Conservation (phyloP, 2,329 filamentous ascomycete species). For the Cordyceps fumosorosea region DNA sequence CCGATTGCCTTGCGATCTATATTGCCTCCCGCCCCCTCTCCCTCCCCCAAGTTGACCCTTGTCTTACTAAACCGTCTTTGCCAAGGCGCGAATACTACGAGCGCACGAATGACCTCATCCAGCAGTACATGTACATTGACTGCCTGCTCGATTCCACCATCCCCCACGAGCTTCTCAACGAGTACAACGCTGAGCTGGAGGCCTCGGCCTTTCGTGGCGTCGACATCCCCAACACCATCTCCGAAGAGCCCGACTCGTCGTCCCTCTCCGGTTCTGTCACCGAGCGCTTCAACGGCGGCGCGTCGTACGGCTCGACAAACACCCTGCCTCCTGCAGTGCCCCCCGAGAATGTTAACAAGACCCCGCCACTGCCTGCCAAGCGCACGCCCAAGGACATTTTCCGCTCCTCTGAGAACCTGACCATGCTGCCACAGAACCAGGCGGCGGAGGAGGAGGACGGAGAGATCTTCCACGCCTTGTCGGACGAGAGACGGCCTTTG, state of each 20-base stretch:
- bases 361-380: constrained; percentile 49
- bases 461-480: constrained; percentile 31
- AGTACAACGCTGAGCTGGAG: constrained; percentile 63
- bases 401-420: constrained; percentile 62
- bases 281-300: constrained; percentile 17
- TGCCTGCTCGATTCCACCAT: constrained; percentile 82
- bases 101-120: constrained; percentile 78
- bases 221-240: constrained; percentile 66
- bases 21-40: not conserved
- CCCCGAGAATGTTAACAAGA: constrained; percentile 7
- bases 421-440: constrained; percentile 47
- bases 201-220: constrained; percentile 46
- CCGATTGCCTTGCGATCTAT: not conserved
- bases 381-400: constrained; percentile 84
- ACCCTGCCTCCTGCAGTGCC: constrained; percentile 15
- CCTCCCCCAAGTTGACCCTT: not conserved
- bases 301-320: constrained; percentile 25
- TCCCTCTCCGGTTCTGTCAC: constrained; percentile 25
- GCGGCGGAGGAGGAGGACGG: constrained; percentile 38
- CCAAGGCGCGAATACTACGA: constrained; percentile 74
- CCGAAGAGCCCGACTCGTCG: constrained; percentile 52
- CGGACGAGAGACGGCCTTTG: constrained; percentile 8
- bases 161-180: constrained; percentile 86
- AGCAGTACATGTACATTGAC: constrained; percentile 92
- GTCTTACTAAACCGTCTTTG: not conserved